Conservation (phyloP, 2,329 filamentous ascomycete genomes). For the Balansia obtecta region DNA sequence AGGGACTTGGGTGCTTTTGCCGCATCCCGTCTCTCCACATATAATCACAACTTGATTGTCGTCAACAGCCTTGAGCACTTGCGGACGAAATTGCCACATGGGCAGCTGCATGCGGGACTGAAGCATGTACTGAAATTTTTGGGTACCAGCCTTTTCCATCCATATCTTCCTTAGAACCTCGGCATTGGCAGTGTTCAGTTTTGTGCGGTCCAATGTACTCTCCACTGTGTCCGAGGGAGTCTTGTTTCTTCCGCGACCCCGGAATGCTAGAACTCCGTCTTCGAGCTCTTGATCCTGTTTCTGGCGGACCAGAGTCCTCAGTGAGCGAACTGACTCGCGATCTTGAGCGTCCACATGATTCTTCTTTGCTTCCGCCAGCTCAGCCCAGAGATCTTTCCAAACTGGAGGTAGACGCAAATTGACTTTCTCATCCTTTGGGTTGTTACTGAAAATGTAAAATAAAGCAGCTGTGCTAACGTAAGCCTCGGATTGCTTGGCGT, state of each 20-base stretch:
- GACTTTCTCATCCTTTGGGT: conserved; percentile 74
- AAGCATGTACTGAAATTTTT: conserved; percentile 68
- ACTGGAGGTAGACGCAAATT: conserved; percentile 62
- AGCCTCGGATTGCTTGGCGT: conserved; percentile 70
- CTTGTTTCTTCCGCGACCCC: conserved; percentile 40
- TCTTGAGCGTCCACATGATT: conserved; percentile 58
- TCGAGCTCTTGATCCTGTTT: conserved; percentile 57
- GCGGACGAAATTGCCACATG: conserved; percentile 73
- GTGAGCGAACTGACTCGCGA: conserved; percentile 50
- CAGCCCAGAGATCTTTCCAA: conserved; percentile 79
- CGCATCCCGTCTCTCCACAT: conserved; percentile 92
- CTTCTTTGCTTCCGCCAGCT: conserved; percentile 62
- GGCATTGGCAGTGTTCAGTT: conserved; percentile 24
- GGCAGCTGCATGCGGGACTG: conserved; percentile 67
- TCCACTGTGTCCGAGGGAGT: conserved; percentile 35
- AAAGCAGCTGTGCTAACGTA: conserved; percentile 73
- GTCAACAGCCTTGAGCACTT: conserved; percentile 67
- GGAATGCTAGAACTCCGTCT: conserved; percentile 67
- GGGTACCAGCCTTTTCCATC: conserved; percentile 42
- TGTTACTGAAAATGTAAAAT: conserved; percentile 69
- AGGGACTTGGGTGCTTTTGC: conserved; percentile 96
- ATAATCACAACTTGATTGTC: conserved; percentile 80
- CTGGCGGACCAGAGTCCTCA: conserved; percentile 59
- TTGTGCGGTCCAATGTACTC: conserved; percentile 33
- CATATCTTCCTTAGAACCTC: conserved; percentile 47